Conservation (phyloP, 768 basidiomycete genomes). For the Tricholoma hemisulphureum region DNA sequence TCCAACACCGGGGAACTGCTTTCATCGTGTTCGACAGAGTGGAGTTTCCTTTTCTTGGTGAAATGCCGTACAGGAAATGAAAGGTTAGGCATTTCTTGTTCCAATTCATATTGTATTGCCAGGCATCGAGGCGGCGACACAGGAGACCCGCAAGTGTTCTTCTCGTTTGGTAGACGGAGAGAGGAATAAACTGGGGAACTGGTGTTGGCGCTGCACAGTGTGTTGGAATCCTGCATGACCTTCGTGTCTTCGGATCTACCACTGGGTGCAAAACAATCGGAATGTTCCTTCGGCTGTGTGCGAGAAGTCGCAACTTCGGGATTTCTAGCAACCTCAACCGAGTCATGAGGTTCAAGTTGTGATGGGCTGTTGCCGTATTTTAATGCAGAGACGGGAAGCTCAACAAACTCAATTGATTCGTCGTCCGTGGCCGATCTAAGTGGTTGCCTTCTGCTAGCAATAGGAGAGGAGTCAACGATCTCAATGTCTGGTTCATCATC, state of each 20-base stretch:
- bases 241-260: conserved; percentile 18
- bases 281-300: neutral
- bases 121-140: conserved; percentile 29
- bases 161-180: conserved; percentile 13
- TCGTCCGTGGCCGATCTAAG: conserved; percentile 4
- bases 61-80: conserved; percentile 29
- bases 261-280: conserved; percentile 7
- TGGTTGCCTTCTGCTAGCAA: conserved; percentile 9
- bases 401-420: conserved; percentile 24
- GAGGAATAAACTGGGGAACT: conserved; percentile 12
- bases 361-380: neutral
- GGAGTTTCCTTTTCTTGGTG: conserved; percentile 19
- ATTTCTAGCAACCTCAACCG: conserved; percentile 19
- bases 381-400: neutral
- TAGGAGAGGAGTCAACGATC: conserved; percentile 53
- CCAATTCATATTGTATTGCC: conserved; percentile 14
- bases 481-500: conserved; percentile 59
- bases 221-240: conserved; percentile 6
- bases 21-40: conserved; percentile 30
- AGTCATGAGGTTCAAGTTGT: conserved; percentile 16
- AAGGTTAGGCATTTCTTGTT: conserved; percentile 21
- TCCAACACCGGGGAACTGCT: conserved; percentile 29
- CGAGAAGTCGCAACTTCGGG: neutral
- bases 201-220: neutral
- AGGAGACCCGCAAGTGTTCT: neutral